Evolutionary conservation across 2,329 filamentous ascomycete species (phyloP), one percentile per base, ranked within the genome.

Genomic region (Neocatenulostroma microsporum): DNA sequence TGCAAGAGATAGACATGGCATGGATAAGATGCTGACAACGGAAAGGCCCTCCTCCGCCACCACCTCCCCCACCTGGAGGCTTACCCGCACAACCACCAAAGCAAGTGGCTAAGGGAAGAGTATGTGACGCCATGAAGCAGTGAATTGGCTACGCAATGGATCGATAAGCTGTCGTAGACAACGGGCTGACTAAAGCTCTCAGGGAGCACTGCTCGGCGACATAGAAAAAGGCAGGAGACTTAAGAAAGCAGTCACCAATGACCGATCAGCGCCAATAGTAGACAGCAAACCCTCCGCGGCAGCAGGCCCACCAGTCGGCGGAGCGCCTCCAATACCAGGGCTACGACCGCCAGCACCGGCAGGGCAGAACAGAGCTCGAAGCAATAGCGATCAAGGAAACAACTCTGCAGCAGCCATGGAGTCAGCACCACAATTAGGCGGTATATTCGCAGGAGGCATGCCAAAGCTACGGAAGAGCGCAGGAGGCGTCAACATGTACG

Each of bases 401-500:
- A 56, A 54, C 19, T 52, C 56, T 12, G 50, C 51, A 29, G 68
- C 71, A 30, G 63, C 66, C 66, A 62, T 72, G 48, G 74, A 80
- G 15, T 62, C 76, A 14, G 76, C 84, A 31, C 86, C 87, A 9
- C 89, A 95, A 58, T 62, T 96, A 9, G 89, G 70, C 20, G 91
- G 91, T 1, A 62, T 98, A 18, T 94, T 98, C 57, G 86, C 84
- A 1, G 88, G 86, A 23, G 91, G 89, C 24, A 96, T 96, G 76
- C 91, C 91, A 3, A 96, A 95, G 66, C 61, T 98, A 54, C 84
- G 84, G 60, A 95, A 93, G 67, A 51, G 43, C 8, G 74, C 80
- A 3, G 83, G 86, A 38, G 88, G 84, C 31, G 60, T 71, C 21
- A 65, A 68, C 35, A 69, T 68, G 27, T 78, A 73, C 48, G 70